Evolutionary conservation across 1,139 yeast genomes (phyloP).

Genomic region (Debaryomyces coudertii): DNA sequence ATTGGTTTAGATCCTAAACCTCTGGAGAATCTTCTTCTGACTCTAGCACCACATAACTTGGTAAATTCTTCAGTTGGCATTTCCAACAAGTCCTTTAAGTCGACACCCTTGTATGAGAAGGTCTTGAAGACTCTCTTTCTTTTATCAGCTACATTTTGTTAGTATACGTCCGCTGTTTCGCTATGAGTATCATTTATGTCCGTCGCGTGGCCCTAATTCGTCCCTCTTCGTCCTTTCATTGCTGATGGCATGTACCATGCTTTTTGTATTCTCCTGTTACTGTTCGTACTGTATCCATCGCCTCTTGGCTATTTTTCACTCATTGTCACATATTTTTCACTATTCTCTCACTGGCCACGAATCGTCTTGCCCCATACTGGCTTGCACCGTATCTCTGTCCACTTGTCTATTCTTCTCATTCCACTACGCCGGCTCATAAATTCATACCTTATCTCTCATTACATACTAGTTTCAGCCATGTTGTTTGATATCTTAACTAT

Average conservation of each 20-base stretch:
- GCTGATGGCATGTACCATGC: neutral
- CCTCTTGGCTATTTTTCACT: neutral
- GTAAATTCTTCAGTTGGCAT: slow-evolving; percentile 97
- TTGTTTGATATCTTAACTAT: slow-evolving; percentile 21
- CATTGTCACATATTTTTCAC: neutral
- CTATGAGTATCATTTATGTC: slow-evolving; percentile 4
- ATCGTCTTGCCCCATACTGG: neutral
- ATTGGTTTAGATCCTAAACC: slow-evolving; percentile 95
- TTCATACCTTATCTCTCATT: slow-evolving; percentile 7
- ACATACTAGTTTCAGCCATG: slow-evolving; percentile 56
- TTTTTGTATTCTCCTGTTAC: neutral
- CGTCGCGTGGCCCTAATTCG: slow-evolving; percentile 1
- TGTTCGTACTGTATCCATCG: neutral
- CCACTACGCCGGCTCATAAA: slow-evolving; percentile 1
- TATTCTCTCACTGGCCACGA: neutral
- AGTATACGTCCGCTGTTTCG: slow-evolving; percentile 23
- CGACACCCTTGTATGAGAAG: slow-evolving; percentile 99
- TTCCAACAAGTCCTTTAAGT: slow-evolving; percentile 91
- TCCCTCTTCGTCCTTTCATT: neutral
- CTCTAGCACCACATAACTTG: slow-evolving; percentile 97
- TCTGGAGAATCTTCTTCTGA: slow-evolving; percentile 99
- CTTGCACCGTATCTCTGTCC: neutral
- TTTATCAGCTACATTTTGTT: slow-evolving; percentile 55
- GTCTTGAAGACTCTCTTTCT: slow-evolving; percentile 94
- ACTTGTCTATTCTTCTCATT: neutral